Percentiles rank a stretch among this genome's conserved stretches.
phyloP scores from a whole-genome alignment of 371 early-diverging fungal species.

The Coemansia sp. region DNA sequence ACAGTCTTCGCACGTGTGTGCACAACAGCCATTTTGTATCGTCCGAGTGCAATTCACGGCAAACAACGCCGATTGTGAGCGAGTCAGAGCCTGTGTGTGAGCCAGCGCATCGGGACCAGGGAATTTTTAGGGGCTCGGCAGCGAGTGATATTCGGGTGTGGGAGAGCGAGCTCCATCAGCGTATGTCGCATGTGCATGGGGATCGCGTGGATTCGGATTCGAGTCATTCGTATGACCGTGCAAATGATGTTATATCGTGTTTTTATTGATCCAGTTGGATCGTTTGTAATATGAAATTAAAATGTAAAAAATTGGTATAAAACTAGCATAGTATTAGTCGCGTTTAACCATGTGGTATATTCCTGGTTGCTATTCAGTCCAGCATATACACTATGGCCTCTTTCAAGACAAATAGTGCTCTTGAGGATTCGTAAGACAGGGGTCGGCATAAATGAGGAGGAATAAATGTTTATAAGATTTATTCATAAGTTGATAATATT shows the following conservation, averaged over 20 bases:
- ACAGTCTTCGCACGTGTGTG: background rate
- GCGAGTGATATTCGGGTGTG: slow-evolving; percentile 19
- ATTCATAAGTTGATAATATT: too few species aligned
- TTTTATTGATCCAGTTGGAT: slow-evolving; percentile 8
- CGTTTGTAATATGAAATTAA: background rate
- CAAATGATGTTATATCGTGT: slow-evolving; percentile 15
- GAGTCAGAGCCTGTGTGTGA: background rate
- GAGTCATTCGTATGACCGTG: slow-evolving; percentile 16
- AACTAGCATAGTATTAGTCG: too few species aligned
- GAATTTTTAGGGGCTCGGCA: slow-evolving; percentile 28
- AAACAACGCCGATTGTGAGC: background rate
- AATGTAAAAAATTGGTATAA: background rate
- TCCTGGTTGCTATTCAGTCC: too few species aligned
- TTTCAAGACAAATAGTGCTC: too few species aligned
- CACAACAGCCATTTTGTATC: slow-evolving; percentile 6
- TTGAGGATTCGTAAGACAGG: too few species aligned
- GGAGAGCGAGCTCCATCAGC: slow-evolving; percentile 41
- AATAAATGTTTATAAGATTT: too few species aligned
- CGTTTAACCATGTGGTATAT: too few species aligned
- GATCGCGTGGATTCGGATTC: slow-evolving; percentile 30
- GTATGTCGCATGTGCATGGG: slow-evolving; percentile 3
- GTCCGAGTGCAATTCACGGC: slow-evolving; percentile 19
- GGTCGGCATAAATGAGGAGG: too few species aligned
- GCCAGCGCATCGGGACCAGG: background rate
- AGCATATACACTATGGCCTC: too few species aligned